phyloP scores from a whole-genome alignment of 352 stramenopile genomes.

The Globisporangium paddicum region DNA sequence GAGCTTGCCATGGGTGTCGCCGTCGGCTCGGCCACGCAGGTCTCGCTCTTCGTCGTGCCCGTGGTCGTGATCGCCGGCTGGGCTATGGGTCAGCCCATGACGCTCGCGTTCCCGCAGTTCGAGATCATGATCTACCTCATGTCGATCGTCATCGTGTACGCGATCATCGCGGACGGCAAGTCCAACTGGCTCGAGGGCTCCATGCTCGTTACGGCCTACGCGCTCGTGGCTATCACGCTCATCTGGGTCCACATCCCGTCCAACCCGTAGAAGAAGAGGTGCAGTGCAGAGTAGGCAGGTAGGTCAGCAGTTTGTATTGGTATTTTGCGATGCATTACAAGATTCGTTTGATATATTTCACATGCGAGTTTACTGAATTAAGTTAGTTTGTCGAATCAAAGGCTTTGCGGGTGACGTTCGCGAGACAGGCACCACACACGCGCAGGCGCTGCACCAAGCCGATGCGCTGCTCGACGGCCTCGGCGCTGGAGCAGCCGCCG shows the following conservation, averaged over 20 bases:
- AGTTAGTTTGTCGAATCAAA: background rate
- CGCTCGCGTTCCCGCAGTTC: constrained; percentile 94
- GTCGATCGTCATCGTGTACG: constrained; percentile 94
- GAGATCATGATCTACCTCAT: constrained; percentile 96
- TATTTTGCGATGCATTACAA: too few species aligned
- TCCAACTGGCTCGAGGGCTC: constrained; percentile 92
- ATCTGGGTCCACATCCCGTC: constrained; percentile 73
- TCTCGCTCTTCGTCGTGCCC: constrained; percentile 96
- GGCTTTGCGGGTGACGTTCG: constrained; percentile 10
- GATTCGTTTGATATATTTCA: constrained; percentile 4
- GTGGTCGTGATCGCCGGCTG: constrained; percentile 94
- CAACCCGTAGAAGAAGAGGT: constrained; percentile 8
- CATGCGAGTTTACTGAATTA: constrained; percentile 2
- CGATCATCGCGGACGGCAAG: constrained; percentile 87
- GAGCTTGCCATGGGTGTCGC: constrained; percentile 97
- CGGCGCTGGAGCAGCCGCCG: constrained; percentile 26
- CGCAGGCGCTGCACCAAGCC: constrained; percentile 30
- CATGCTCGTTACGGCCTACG: constrained; percentile 90
- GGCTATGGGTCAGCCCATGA: constrained; percentile 92
- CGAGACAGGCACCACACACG: constrained; percentile 39
- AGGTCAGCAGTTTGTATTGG: too few species aligned
- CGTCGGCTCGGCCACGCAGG: constrained; percentile 96
- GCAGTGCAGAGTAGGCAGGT: too few species aligned
- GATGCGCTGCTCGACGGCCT: constrained; percentile 40
- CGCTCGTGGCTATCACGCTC: constrained; percentile 82